Conservation (phyloP, 2,329 filamentous ascomycete genomes). For the Trichoderma oligosporum region DNA sequence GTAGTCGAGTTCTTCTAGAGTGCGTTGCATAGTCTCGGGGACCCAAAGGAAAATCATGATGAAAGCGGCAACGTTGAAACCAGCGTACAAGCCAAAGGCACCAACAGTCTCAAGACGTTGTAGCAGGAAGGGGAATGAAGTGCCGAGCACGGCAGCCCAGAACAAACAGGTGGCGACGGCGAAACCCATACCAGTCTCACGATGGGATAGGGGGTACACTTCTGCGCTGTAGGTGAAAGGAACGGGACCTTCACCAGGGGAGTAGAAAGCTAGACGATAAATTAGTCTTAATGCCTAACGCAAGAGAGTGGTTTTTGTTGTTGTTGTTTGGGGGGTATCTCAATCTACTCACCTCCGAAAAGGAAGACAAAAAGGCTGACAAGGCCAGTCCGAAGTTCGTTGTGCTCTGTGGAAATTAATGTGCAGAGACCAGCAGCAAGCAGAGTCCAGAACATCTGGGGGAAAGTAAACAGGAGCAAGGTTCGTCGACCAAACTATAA, state of each 20-base stretch:
- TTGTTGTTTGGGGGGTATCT: not conserved
- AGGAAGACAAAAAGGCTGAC: slow-evolving; percentile 62
- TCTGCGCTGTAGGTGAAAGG: slow-evolving; percentile 61
- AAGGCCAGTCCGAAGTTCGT: slow-evolving; percentile 45
- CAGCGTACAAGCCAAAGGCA: slow-evolving; percentile 50
- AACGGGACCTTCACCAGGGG: slow-evolving; percentile 60
- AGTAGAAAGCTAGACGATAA: slow-evolving; percentile 52
- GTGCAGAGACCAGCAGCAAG: slow-evolving; percentile 42
- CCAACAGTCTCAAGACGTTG: slow-evolving; percentile 33
- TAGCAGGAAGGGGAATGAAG: slow-evolving; percentile 51
- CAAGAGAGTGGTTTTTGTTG: not conserved
- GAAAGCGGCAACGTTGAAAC: slow-evolving; percentile 52
- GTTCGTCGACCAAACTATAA: slow-evolving; percentile 53
- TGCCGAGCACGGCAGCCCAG: slow-evolving; percentile 48
- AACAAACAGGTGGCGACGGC: slow-evolving; percentile 59
- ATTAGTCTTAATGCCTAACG: not conserved
- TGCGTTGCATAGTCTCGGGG: slow-evolving; percentile 53
- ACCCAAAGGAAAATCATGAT: slow-evolving; percentile 50
- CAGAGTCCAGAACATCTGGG: slow-evolving; percentile 59
- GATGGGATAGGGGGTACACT: slow-evolving; percentile 60
- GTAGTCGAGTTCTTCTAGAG: slow-evolving; percentile 49
- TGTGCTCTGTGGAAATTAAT: slow-evolving; percentile 33
- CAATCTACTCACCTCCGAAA: slow-evolving; percentile 45
- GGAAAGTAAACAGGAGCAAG: slow-evolving; percentile 62
- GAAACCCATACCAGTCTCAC: slow-evolving; percentile 62